Conservation (phyloP, 768 basidiomycete genomes). For the Rubroboletus pulcherrimus region DNA sequence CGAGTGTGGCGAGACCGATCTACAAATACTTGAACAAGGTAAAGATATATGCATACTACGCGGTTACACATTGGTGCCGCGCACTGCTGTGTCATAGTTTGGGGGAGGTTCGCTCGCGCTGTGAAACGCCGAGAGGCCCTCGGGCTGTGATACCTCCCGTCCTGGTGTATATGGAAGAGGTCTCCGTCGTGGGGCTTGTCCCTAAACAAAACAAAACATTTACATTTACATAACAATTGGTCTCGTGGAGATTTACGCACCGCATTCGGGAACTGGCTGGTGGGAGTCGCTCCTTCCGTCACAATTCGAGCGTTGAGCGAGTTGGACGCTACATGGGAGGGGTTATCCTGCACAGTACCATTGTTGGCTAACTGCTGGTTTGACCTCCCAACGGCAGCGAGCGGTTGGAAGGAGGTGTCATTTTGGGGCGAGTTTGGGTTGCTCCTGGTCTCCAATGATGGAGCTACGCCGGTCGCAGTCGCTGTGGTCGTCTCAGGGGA, state of each 20-base stretch:
- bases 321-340: background rate
- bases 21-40: background rate
- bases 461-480: conserved; percentile 1
- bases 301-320: background rate
- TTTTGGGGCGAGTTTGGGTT: background rate
- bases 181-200: background rate
- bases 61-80: background rate
- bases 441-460: conserved; percentile 7
- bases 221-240: background rate
- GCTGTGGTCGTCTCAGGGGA: conserved; percentile 1
- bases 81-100: conserved; percentile 16
- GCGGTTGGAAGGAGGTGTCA: background rate
- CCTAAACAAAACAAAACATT: conserved; percentile 1
- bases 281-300: background rate
- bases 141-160: background rate
- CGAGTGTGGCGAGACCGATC: background rate
- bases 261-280: background rate
- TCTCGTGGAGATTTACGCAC: conserved; percentile 3
- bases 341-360: background rate
- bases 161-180: conserved; percentile 6
- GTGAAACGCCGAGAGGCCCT: background rate
- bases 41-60: background rate
- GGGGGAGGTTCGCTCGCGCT: conserved; percentile 10
- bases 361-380: background rate
- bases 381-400: background rate